Base-by-base conservation (phyloP, 495 filamentous ascomycete genomes). In the Tuber borchii region DNA sequence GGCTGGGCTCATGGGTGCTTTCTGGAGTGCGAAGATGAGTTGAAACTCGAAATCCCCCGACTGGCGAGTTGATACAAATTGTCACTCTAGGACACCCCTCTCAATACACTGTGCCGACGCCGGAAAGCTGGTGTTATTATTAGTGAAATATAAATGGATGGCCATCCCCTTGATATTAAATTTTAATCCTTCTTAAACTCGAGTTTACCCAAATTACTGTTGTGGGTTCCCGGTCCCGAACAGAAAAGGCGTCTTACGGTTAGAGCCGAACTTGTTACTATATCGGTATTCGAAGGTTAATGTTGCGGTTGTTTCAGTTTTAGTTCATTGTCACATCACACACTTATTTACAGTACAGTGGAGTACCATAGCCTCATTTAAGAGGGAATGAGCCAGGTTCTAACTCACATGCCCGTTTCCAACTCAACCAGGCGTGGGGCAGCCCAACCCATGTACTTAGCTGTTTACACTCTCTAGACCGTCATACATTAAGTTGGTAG, bases 221-320 rank as follows among this genome's bases (percentile, higher is more conserved):
- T 26, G 73, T 84, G 16, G 40, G 74, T 20, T 74, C 74, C 43
- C 16, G 39, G 78, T 10, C 37, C 91, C 42, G 90, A 91, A 82
- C 89, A 91, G 83, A 87, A 88, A 79, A 91, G 91, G 83, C 87
- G 90, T n/a, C 85, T 95, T 3, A 97, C 93, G 1, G 95, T 97
- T 71, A 93, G 92, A 70, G 93, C 97, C 6, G 93, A 97, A 82
- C 85, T 97, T 2, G 93, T 91, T 3, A 93, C 93, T 7, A 93
- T 93, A 37, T 37, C 34, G 34, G 34, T 2, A 37, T 37, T 37
- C 34, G 34, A 37, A 2, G n/a, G n/a, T n/a, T n/a, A n/a, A n/a
- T n/a, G n/a, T n/a, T n/a, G 34, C 34, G 1, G 34, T 37, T 37
- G 34, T 37, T 37, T 37, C 2, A 1, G 1, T 37, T 37, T 37